Evolutionary conservation across 2,329 filamentous ascomycete species (phyloP), one percentile per base, ranked within the genome.

Genomic region (Aspergillus candidus): DNA sequence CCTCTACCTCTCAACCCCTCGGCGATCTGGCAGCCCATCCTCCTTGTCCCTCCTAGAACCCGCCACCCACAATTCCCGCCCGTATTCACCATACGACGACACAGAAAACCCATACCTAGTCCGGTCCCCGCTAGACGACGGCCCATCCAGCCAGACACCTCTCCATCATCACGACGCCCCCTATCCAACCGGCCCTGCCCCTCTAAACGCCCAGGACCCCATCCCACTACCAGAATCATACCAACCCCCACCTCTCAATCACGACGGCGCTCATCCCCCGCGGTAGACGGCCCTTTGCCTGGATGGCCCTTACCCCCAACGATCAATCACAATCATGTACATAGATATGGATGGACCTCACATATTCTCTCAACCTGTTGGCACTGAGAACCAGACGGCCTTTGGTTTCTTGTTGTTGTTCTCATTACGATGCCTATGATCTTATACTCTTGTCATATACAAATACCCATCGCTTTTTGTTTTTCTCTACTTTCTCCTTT

Each of bases 201-300:
- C 52, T 6, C 54, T 63, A 11, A 58, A 58, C 17, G 56, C 62
- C 40, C 56, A 61, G 31, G 51, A 50, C 2, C 61, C 61, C 4
- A 62, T 64, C 18, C 60, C 61, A 31, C 51, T 65, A 34, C 57
- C 60, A 3, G 61, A 64, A 13, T 44, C 57, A 11, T 63, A 60
- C 38, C 54, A 57, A 35, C 55, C 60, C 27, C 53, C 59, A 22
- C 53, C 60, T 13, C 52, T 51, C 1, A 54, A 56, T 27, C 52
- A 57, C 22, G 55, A 55, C 35, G 48, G 40, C 22, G 44, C 54
- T 32, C 54, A 51, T 11, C 22, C 22, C 14, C 38, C 32, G n/a
- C 32, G 43, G 33, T 43, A 43, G 17, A 15, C 5, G 17, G n/a
- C 31, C 13, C 8, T 30, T n/a, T n/a, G n/a, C n/a, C n/a, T n/a